Conservation (phyloP, 2,329 filamentous ascomycete genomes). For the Aspergillus bombycis region DNA sequence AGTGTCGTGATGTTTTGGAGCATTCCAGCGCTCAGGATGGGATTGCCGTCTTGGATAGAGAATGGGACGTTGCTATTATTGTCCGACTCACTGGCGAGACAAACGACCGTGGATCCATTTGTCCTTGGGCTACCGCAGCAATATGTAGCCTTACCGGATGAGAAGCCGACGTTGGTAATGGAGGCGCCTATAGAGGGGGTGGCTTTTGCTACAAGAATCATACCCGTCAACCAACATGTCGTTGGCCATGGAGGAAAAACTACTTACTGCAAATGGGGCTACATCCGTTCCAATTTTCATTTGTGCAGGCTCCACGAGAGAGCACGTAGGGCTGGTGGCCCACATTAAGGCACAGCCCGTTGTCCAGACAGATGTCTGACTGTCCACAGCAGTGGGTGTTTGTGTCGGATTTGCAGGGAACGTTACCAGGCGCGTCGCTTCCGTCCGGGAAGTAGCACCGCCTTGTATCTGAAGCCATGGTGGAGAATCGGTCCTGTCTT, state of each 20-base stretch:
- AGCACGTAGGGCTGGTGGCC: constrained; percentile 29
- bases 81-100: constrained; percentile 20
- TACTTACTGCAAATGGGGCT: constrained; percentile 28
- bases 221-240: background rate
- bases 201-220: background rate
- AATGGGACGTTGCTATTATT: constrained; percentile 22
- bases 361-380: constrained; percentile 29
- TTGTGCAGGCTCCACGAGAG: constrained; percentile 33
- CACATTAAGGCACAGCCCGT: constrained; percentile 32
- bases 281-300: constrained; percentile 30
- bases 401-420: constrained; percentile 30
- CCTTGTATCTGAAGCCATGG: background rate
- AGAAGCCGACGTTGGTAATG: constrained; percentile 25
- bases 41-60: constrained; percentile 24
- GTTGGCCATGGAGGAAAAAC: background rate
- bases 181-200: constrained; percentile 17
- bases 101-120: constrained; percentile 15
- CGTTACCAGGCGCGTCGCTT: constrained; percentile 16
- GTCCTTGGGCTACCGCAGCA: constrained; percentile 30
- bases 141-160: constrained; percentile 19
- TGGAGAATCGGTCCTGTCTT: background rate
- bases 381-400: constrained; percentile 31
- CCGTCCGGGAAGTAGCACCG: constrained; percentile 35
- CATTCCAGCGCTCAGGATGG: constrained; percentile 25
- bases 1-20: constrained; percentile 23